These are phyloP conservation scores for Trametes pubescens DNA, from an alignment of 1,284 basidiomycete species.

Conservation along the genomic window DNA sequence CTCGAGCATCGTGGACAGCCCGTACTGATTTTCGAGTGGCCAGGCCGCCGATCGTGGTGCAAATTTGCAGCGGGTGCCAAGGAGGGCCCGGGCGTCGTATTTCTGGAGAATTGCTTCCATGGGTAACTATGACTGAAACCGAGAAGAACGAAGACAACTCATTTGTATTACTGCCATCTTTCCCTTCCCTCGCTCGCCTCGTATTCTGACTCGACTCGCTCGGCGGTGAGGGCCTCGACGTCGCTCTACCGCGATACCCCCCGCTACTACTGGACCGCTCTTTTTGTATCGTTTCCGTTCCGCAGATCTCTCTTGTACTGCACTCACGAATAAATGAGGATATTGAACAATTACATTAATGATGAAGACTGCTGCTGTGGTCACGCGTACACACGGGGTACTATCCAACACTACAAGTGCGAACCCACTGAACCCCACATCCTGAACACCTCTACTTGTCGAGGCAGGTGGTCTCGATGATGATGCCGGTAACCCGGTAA, in stretches of 20 bases:
- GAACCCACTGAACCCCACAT: constrained; percentile 20
- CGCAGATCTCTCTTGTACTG: background rate
- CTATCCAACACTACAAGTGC: constrained; percentile 22
- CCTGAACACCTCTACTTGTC: constrained; percentile 34
- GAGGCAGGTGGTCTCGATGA: constrained; percentile 90
- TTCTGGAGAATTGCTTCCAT: constrained; percentile 3
- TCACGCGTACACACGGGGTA: constrained; percentile 19
- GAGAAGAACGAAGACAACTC: constrained; percentile 18
- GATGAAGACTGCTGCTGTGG: constrained; percentile 13
- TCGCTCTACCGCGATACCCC: constrained; percentile 2
- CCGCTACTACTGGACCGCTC: background rate
- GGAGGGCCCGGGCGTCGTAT: background rate
- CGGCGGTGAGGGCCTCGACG: background rate
- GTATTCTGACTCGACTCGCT: constrained; percentile 4
- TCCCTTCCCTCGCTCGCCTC: background rate
- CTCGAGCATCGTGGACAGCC: constrained; percentile 75
- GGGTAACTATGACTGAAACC: constrained; percentile 7
- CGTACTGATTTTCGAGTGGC: constrained; percentile 55
- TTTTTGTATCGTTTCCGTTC: background rate
- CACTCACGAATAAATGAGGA: background rate
- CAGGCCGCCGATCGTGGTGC: background rate
- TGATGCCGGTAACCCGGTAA: constrained; percentile 89
- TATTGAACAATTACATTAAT: constrained; percentile 25
- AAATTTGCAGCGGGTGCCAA: background rate
- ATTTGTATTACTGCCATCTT: constrained; percentile 21